Evolutionary conservation across 2,329 filamentous ascomycete genomes (phyloP), one percentile per base, ranked within the genome.

Genomic region (Metarhizium brunneum): DNA sequence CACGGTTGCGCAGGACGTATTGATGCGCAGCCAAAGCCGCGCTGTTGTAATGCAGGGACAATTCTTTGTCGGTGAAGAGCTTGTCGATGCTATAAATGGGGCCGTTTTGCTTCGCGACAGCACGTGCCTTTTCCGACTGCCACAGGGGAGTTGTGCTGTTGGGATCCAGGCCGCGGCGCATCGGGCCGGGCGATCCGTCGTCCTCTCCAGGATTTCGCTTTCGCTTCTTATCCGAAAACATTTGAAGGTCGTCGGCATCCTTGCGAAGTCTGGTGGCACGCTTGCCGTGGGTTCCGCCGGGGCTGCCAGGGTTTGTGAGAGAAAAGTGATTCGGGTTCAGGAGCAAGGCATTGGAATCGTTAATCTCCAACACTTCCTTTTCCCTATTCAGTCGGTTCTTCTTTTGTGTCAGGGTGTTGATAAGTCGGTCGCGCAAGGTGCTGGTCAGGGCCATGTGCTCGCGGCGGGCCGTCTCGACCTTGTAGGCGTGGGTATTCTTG

Each of bases 321-420:
- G 81, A 84, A 68, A 84, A 87, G 65, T 87, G 84, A 59, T 83
- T 86, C 16, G 84, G 84, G 63, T 87, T 84, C 54, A 87, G 73
- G 38, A 86, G 76, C 30, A 86, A 72, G 18, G 84, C 83, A 49
- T 81, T 85, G 32, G 81, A 81, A 65, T 87, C 84, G 58, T 80
- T 80, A 54, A 87, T 85, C 64, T 87, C 84, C 47, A 86, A 73
- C 3, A 83, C 82, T 63, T 87, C 84, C 65, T 86, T 87, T 62
- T 87, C 84, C 63, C 82, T 80, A 53, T 79, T 79, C 35, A 87
- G 70, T 38, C 84, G 78, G 61, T 79, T 79, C 66, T 86, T 86
- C 70, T 86, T 86, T 42, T 80, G 77, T 16, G 78, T 81, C 57
- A 87, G 77, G 47, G 79, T 79, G 62, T 86, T 86, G 69, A 86